Evolutionary conservation across 2,329 filamentous ascomycete species (phyloP), one percentile per base, ranked within the genome.

Genomic region (Lachnum nothofagi): DNA sequence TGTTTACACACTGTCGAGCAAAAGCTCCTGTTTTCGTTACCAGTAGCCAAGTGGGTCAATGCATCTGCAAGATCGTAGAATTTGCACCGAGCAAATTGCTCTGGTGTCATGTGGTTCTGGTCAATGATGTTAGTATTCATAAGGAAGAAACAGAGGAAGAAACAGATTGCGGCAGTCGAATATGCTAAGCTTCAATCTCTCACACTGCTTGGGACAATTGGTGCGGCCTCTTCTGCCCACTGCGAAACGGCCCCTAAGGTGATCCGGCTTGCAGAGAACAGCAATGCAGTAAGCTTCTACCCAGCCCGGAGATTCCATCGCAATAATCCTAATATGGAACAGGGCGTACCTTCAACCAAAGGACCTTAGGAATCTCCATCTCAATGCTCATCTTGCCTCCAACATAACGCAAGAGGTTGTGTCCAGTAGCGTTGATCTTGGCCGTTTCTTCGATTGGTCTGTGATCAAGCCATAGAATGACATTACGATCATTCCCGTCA

Each of bases 291-390:
- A n/a, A n/a, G n/a, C n/a, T n/a, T n/a, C n/a, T n/a, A n/a, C n/a
- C n/a, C n/a, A n/a, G n/a, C n/a, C n/a, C n/a, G n/a, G n/a, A n/a
- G n/a, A n/a, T n/a, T n/a, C n/a, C n/a, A n/a, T n/a, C n/a, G n/a
- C n/a, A n/a, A n/a, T n/a, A n/a, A n/a, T n/a, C n/a, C n/a, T n/a
- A n/a, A n/a, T n/a, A n/a, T n/a, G n/a, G n/a, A n/a, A n/a, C n/a
- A n/a, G n/a, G n/a, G n/a, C n/a, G n/a, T n/a, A n/a, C n/a, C n/a
- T 97, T 97, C 65, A 98, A 78, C 93, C 93, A 98, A 49, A 97
- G 77, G 1, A 96, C 88, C 72, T 98, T 98, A 56, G 93, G 93
- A 48, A 98, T 94, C 69, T 98, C 93, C 93, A 98, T 98, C 75
- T 98, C 93, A 57, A 96, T 91, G 67, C 89, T 95, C 93, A 98